phyloP scores from a whole-genome alignment of 2,329 filamentous ascomycete genomes.

The Fusarium penzigii region DNA sequence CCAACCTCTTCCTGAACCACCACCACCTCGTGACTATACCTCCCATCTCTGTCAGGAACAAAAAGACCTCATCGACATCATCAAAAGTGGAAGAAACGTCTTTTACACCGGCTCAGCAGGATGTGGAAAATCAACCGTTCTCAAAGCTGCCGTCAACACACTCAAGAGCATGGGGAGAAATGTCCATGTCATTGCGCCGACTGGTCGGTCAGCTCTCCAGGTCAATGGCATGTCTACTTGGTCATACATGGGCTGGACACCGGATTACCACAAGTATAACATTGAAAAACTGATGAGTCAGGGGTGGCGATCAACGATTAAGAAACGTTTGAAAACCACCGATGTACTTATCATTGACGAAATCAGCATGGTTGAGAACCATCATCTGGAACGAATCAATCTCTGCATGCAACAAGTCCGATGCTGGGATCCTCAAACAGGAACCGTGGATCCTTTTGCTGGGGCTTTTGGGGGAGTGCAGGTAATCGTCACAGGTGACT shows the following conservation, averaged over 20 bases:
- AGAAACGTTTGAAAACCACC: conserved; percentile 41
- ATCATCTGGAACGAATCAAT: conserved; percentile 26
- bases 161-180: conserved; percentile 8
- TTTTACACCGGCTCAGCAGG: conserved; percentile 68
- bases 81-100: conserved; percentile 54
- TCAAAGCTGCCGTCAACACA: conserved; percentile 21
- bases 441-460: neutral
- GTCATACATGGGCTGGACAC: conserved; percentile 58
- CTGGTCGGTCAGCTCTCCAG: conserved; percentile 58
- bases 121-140: conserved; percentile 30
- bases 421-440: neutral
- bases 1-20: too few relatives aligned
- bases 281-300: neutral
- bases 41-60: conserved; percentile 23
- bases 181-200: conserved; percentile 59
- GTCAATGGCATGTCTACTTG: conserved; percentile 58
- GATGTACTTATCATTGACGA: conserved; percentile 66
- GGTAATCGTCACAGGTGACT: conserved; percentile 44
- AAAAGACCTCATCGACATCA: conserved; percentile 40
- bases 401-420: conserved; percentile 33
- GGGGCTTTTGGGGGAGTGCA: conserved; percentile 28
- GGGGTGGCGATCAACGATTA: conserved; percentile 8
- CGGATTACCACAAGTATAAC: conserved; percentile 28
- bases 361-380: conserved; percentile 65
- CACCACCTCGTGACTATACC: too few relatives aligned